Evolutionary conservation across 768 basidiomycete genomes (phyloP).

Genomic region (Tubosaeta sp.): DNA sequence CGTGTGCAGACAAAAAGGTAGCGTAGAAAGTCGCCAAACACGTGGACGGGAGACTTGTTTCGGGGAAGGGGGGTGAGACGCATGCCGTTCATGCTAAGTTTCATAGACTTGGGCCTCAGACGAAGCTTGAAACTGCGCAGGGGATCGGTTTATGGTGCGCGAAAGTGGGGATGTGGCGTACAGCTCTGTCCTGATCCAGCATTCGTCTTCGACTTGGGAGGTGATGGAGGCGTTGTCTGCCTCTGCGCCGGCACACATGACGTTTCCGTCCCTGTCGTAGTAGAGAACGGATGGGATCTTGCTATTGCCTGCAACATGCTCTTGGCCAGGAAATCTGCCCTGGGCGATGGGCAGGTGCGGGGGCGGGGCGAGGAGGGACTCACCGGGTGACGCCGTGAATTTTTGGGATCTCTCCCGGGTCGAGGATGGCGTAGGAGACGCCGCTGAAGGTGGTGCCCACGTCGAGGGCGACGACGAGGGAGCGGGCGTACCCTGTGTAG

Average conservation of each 20-base stretch:
- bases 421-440: conserved; percentile 78
- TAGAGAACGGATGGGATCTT: conserved; percentile 79
- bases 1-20: conserved; percentile 74
- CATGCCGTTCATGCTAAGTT: conserved; percentile 82
- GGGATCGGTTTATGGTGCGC: background rate
- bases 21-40: conserved; percentile 75
- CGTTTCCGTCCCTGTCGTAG: conserved; percentile 60
- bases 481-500: conserved; percentile 57
- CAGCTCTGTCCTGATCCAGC: conserved; percentile 75
- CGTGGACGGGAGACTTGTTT: conserved; percentile 64
- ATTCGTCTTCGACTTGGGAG: conserved; percentile 71
- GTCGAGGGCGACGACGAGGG: conserved; percentile 75
- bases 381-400: conserved; percentile 79
- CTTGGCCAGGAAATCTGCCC: conserved; percentile 74
- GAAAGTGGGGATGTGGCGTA: conserved; percentile 33
- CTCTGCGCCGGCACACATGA: conserved; percentile 75
- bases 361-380: conserved; percentile 8
- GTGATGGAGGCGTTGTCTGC: conserved; percentile 56
- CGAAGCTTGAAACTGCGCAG: conserved; percentile 72
- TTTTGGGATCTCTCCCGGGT: conserved; percentile 76
- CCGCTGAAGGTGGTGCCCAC: conserved; percentile 83
- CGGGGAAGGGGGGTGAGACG: conserved; percentile 63
- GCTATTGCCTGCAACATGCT: conserved; percentile 80
- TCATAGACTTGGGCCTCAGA: conserved; percentile 72
- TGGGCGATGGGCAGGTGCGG: conserved; percentile 12